A percentile compares a stretch with the other conserved stretches of the same genome.
These are phyloP conservation scores for Phytophthora vignae DNA, from an alignment of 352 stramenopile genomes.

Conservation along the genomic window DNA sequence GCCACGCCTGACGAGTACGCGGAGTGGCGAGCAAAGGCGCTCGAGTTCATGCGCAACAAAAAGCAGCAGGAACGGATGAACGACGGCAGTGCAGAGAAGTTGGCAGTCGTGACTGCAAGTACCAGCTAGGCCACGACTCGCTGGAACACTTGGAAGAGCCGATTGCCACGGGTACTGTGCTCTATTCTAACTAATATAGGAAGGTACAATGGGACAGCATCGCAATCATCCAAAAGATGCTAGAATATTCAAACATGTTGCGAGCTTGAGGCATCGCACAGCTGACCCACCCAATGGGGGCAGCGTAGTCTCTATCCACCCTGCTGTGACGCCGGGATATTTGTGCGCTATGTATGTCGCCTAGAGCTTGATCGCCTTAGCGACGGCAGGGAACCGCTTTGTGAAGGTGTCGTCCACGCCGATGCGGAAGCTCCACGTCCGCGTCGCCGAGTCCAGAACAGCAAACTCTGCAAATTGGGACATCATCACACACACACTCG, in stretches of 20 bases:
- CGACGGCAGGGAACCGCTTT: conserved; percentile 55
- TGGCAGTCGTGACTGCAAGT: conserved; percentile 15
- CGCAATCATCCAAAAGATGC: background rate
- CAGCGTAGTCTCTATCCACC: conserved; percentile 31
- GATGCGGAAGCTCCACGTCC: conserved; percentile 65
- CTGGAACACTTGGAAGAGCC: background rate
- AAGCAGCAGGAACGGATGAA: conserved; percentile 23
- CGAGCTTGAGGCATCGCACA: conserved; percentile 1
- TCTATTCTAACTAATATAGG: conserved; percentile 1
- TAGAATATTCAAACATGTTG: conserved; percentile 21
- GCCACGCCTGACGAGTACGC: conserved; percentile 43
- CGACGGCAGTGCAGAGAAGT: conserved; percentile 1
- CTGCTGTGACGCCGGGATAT: background rate
- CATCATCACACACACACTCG: background rate
- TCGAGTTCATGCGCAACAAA: conserved; percentile 44
- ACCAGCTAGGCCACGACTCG: background rate
- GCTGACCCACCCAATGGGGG: conserved; percentile 1
- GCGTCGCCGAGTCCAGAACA: conserved; percentile 46
- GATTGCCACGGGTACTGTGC: background rate
- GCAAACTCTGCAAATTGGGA: conserved; percentile 42
- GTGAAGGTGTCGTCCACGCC: conserved; percentile 57
- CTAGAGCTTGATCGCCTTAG: conserved; percentile 63
- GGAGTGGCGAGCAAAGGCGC: conserved; percentile 37
- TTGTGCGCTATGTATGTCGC: background rate
- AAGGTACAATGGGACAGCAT: background rate